Evolutionary conservation across 1,284 basidiomycete genomes (phyloP), one percentile per base, ranked within the genome.

Genomic region (Leccinum subrobustum): DNA sequence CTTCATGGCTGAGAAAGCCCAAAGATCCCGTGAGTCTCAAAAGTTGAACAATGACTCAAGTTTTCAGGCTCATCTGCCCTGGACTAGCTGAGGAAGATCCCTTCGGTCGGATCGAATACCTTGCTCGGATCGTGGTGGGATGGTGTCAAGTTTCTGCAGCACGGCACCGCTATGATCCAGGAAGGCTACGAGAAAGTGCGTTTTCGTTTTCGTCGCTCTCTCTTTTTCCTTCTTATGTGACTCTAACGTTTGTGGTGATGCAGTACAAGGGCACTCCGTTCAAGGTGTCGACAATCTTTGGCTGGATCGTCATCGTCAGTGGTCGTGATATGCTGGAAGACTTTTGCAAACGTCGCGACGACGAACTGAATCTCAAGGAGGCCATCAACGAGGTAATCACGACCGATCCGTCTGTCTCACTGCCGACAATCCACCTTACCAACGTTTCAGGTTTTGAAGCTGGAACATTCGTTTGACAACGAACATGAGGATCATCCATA

Each of bases 271-370:
- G 71, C 6, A 60, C 63, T 0, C 65, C 72, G 2, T 83, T 81
- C 73, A 82, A 48, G 47, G 61, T 84, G 3, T 68, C 81, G 0
- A 67, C 70, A 0, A 53, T 77, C 4, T 67, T 72, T 20, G 63
- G 64, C 51, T 84, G 81, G 82, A 61, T 76, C 0, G 72, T 84
- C 4, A 47, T 83, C 16, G 60, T 80, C 2, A 75, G 68, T 25
- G 75, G 73, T 6, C 69, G 64, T 0, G 66, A 75, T 20, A 63
- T 75, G 29, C 66, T 79, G 4, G 77, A 82, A 6, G 81, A 83
- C 29, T 47, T 83, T 8, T 69, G 75, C 6, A 77, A 68, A 31
- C 75, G 76, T 3, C 70, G 73, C 0, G 79, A 81, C 20, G 76
- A 79, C 31, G 63, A 65, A 33, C 14, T 65, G 6, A 62, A 27